Base-by-base conservation (phyloP, 352 stramenopile genomes). In the Globisporangium polare region DNA sequence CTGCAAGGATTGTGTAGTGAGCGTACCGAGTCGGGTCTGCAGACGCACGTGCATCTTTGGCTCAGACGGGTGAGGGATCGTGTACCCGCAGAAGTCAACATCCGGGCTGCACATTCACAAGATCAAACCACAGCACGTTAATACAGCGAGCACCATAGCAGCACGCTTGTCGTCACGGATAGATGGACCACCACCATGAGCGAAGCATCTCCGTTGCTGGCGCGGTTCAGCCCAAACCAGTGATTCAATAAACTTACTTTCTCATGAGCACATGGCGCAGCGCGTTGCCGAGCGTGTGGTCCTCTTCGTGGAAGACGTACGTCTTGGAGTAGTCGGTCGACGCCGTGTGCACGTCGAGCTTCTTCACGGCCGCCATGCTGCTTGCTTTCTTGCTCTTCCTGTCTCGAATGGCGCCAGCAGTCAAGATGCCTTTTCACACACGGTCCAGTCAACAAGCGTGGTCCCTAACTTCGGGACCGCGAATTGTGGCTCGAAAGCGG, bases 11-110 rank as follows among this genome's bases (percentile, higher is more conserved):
- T n/a, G 22, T 39, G 46, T 1, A 26, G 4, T 8, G 27, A 2
- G 39, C 55, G n/a, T 73, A 88, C 83, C 80, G 71, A 82, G 68
- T 45, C 77, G 78, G 9, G 86, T 96, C 73, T 98, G 95, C 18
- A 98, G 81, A 37, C 95, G 83, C 27, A 98, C 70, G 71, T 98
- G 93, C 71, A 98, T 96, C 60, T 97, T 93, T 24, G 92, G 92
- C 68, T 98, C 95, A 7, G 89, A 97, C 22, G 95, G 95, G 78
- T 98, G 95, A 39, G 95, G 95, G 42, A 98, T 97, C 37, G 90
- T 97, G 76, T 98, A 98, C 60, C 95, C 95, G 20, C 89, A 95
- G 68, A 98, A 98, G 47, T 96, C 85, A 12, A 98, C 90, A 37
- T 96, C 81, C 3, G 86, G 82, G 63, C 94, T 96, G 53, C 42